Evolutionary conservation across 495 filamentous ascomycete genomes (phyloP).

Genomic region (Xylaria curta): DNA sequence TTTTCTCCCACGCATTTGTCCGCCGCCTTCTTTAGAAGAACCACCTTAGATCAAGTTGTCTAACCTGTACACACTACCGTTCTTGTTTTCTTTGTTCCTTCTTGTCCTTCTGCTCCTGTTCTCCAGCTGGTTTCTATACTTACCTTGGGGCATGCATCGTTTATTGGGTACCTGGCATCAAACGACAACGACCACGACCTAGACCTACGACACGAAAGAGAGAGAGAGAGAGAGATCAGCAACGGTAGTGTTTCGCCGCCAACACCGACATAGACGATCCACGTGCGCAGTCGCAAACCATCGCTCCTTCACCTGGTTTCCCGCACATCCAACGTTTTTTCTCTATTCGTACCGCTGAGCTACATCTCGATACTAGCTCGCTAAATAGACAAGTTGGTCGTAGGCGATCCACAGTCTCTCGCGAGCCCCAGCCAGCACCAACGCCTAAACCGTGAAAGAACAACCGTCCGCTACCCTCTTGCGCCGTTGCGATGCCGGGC

Average conservation of each 20-base stretch:
- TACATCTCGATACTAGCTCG: not conserved
- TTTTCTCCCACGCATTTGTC: slow-evolving; percentile 9
- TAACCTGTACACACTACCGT: not conserved
- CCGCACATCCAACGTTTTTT: not conserved
- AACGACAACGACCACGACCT: slow-evolving; percentile 7
- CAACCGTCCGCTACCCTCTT: slow-evolving; percentile 11
- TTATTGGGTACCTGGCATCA: slow-evolving; percentile 14
- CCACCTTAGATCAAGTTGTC: not conserved
- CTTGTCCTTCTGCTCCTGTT: too few species aligned
- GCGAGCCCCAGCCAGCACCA: not conserved
- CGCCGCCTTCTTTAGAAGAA: not conserved
- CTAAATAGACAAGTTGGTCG: slow-evolving; percentile 4
- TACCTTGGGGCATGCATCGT: slow-evolving; percentile 1
- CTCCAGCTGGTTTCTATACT: not conserved
- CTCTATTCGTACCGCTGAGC: not conserved
- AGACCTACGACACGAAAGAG: not conserved
- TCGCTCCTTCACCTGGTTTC: not conserved
- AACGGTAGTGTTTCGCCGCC: not conserved
- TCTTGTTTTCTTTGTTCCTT: slow-evolving; percentile 5
- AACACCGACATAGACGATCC: not conserved
- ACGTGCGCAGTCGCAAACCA: slow-evolving; percentile 6
- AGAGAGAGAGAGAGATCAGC: not conserved
- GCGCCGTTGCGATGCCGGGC: slow-evolving; percentile 67
- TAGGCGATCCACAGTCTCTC: slow-evolving; percentile 7
- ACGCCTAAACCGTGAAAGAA: slow-evolving; percentile 6